Base-by-base conservation (phyloP, 768 basidiomycete genomes). In the Cystofilobasidium macerans region DNA sequence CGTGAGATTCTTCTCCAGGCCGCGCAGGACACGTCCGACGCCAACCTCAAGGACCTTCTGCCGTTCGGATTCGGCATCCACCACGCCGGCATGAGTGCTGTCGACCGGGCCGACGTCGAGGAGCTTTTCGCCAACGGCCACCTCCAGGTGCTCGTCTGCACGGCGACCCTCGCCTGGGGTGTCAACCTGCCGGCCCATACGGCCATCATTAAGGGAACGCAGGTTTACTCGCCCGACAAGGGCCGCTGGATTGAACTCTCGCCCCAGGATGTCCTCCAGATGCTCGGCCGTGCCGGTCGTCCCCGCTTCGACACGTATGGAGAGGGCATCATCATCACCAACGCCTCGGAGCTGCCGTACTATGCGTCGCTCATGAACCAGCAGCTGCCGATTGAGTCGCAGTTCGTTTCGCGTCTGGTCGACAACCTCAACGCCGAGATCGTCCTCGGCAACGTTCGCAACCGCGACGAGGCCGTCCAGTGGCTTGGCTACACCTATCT, bases 141-240 rank as follows among this genome's bases (percentile, higher is more conserved):
- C 28, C 81, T 99, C 35, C 92, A 94, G 74, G 93, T 98, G 0
- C 80, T 99, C 30, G 90, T 95, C 51, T 95, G 90, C 75, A 99
- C 95, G 0, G 95, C 95, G 6, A 98, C 94, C 2, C 85, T 99
- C 42, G 95, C 95, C 0, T 99, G 95, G 95, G 95, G 94, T 79
- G 94, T 99, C 77, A 99, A 99, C 74, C 79, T 98, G 0, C 95
- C 95, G 3, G 94, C 93, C 0, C 95, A 98, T 70, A 87, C 90
- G 11, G 94, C 97, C 77, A 91, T 98, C 78, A 97, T 99, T 81
- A 99, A 98, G 75, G 95, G 95, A n/a, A 98, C 95, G 0, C 93
- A 98, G 78, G 93, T 98, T 69, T 99, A 98, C 78, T 97, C 95
- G 76, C 95, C 95, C 0, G 93, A 95, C 77, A 95, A 98, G 77